Base-by-base conservation (phyloP, 805 yeast species). In the Yamadazyma ubonensis region DNA sequence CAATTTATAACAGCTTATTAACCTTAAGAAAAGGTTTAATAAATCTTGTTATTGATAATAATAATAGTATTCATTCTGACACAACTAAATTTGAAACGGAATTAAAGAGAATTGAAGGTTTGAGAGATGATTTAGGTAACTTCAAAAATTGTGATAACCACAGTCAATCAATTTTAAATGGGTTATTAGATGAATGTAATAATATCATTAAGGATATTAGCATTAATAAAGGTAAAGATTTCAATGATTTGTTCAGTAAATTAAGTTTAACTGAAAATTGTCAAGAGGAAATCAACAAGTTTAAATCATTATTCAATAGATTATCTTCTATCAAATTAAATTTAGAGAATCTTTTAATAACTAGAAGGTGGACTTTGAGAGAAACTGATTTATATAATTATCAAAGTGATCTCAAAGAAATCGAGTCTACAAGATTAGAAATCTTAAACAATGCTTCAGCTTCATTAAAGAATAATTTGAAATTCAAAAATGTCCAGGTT, bases 291-390 rank as follows among this genome's bases (percentile, higher is more conserved):
- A 33, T 70, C 36, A 18, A 27, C 7, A 31, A 41, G 11, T 44
- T 44, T 26, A 44, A 44, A 16, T 15, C 16, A 4, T 70, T 85
- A 20, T 90, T 86, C 62, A 72, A 76, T 35, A 72, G 77, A 43
- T 68, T 93, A 49, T 66, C 76, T 21, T 77, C 74, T 32, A 71
- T 88, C 50, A 86, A 88, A 58, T 71, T 78, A 17, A 81, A 82
- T 14, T 72, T 93, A 45, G 96, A 87, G 51, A 87, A 86, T 50
- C 68, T 93, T 46, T 71, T 91, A 52, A 79, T 93, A 32, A 93
- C 99, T 2, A 81, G 96, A 62, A 78, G 99, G 59, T 93, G 99
- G 99, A 91, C 98, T 2, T 70, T 93, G 66, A 79, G 99, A 55
- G 96, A 90, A 55, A 93, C 99, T 0, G 99, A 93, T 64, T 71